Conservation (phyloP, 148 eudicot species). For the Silene uniflora region DNA sequence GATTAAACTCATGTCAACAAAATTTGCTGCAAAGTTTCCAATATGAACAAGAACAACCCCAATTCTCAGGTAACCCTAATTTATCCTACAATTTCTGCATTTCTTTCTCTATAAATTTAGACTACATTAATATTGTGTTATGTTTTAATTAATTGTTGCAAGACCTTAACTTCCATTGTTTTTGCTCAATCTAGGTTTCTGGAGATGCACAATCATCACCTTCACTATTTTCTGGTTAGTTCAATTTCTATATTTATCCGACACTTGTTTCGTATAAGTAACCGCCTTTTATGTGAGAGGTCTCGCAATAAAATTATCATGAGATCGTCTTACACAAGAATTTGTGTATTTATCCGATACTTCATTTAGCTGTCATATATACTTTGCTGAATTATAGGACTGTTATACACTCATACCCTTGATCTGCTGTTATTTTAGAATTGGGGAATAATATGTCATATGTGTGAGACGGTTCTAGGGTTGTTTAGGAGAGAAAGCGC, state of each 20-base stretch:
- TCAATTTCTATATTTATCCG: neutral
- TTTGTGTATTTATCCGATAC: too few relatives aligned
- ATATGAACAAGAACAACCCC: neutral
- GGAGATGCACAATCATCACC: conserved; percentile 2
- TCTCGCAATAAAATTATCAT: too few relatives aligned
- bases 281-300: too few relatives aligned
- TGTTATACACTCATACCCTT: neutral
- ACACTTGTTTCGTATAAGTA: neutral
- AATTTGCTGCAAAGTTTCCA: neutral
- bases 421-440: neutral
- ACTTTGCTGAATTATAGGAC: neutral
- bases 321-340: neutral
- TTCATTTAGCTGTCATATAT: too few relatives aligned
- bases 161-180: neutral
- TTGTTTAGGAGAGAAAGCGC: neutral
- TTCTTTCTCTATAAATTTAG: neutral
- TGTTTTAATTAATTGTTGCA: neutral
- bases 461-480: neutral
- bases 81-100: neutral
- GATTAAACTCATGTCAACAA: neutral
- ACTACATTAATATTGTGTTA: neutral
- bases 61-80: conserved; percentile 16
- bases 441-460: neutral
- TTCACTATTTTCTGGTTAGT: conserved; percentile 25
- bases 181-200: conserved; percentile 13